Evolutionary conservation across 257 asterid genomes (phyloP), one percentile per base, ranked within the genome.

Genomic region (Gardenia jasminoides): DNA sequence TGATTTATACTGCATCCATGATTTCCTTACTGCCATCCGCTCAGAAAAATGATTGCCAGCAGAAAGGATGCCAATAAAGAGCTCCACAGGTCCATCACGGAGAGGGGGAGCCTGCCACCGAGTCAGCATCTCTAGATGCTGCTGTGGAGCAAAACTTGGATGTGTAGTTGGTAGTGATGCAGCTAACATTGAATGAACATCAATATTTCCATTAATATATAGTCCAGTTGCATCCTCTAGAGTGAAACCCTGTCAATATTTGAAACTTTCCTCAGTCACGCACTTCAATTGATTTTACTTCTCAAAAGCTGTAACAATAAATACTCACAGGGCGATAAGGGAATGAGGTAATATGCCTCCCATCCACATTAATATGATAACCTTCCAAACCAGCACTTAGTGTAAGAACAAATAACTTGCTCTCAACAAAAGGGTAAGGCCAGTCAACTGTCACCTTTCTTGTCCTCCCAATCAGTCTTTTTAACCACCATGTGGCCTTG

Each of bases 31-130:
- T 4, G 98, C 94, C 99, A 94, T 94, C 83, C 98, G 81, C 90
- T 94, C 99, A 19, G 97, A 96, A 87, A 94, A 94, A 87, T 94
- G 99, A 82, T 91, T 94, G 65, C 97, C 97, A 50, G 98, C 98
- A 46, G 99, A 94, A 70, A 94, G 97, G 85, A 94, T 84, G 82
- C 99, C 98, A 39, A 93, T 88, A 76, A 94, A 91, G 83, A 95
- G 92, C 74, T 93, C 98, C 75, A 90, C 91, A 16, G 97, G 93
- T 83, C 83, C 87, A 80, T 79, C 79, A 9, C 91, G 92, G 79
- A 86, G 89, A 28, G 82, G 84, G 2, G 97, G 96, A 17, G 97
- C 94, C 87, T 87, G 91, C 99, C 98, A 94, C 83, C 87, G 81
- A 12, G 83, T 44, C 19, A 88, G 88, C 86, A 91, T 82, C 77